Conservation (phyloP, 345 rosid genomes). For the Eutrema japonicum region DNA sequence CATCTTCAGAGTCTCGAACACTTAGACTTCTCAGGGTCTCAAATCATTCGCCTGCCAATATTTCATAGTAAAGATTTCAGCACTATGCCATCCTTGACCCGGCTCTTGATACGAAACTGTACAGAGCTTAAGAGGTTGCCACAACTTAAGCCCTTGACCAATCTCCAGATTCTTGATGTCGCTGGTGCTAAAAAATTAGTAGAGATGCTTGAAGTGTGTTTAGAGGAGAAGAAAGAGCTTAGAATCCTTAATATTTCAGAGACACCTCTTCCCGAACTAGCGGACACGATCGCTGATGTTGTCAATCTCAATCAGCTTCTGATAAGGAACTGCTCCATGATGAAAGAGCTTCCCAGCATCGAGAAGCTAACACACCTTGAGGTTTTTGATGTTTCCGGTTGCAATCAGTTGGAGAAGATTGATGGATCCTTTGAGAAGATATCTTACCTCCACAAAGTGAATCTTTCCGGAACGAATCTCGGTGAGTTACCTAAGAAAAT, state of each 20-base stretch:
- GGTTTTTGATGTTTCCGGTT: constrained; percentile 55
- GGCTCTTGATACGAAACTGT: constrained; percentile 41
- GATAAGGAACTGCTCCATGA: constrained; percentile 45
- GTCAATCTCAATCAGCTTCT: constrained; percentile 45
- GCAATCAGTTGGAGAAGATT: constrained; percentile 27
- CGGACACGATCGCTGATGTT: constrained; percentile 34
- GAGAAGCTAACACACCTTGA: constrained; percentile 43
- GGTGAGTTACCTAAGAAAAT: constrained; percentile 11
- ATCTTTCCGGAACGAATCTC: constrained; percentile 36
- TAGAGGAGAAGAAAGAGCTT: constrained; percentile 39
- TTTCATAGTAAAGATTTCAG: constrained; percentile 29
- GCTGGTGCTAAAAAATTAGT: constrained; percentile 41
- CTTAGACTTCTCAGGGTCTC: constrained; percentile 52
- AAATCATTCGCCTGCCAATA: constrained; percentile 48
- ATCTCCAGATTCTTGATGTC: constrained; percentile 48
- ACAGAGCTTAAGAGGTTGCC: constrained; percentile 38
- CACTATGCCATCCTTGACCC: constrained; percentile 28
- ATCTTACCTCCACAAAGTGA: constrained; percentile 31
- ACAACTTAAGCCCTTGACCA: constrained; percentile 24
- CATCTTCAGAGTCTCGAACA: constrained; percentile 45
- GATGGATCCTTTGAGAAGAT: constrained; percentile 34
- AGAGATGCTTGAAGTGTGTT: constrained; percentile 46
- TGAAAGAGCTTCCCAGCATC: constrained; percentile 42
- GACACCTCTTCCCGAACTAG: constrained; percentile 43
- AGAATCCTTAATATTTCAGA: constrained; percentile 53